Conservation (phyloP, 495 filamentous ascomycete genomes). For the Apiosordaria backusii region DNA sequence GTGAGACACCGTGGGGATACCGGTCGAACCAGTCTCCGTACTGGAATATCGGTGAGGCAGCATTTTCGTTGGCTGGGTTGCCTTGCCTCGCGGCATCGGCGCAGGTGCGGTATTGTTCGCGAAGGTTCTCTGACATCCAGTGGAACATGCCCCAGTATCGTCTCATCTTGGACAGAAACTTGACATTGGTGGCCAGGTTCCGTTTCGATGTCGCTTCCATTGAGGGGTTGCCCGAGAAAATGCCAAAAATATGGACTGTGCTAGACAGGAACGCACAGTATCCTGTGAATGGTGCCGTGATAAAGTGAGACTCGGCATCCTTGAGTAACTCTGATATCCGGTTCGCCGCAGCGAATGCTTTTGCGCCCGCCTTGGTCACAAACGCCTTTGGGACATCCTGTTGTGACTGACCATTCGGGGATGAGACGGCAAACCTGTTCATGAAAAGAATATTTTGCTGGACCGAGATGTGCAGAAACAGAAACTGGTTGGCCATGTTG, state of each 20-base stretch:
- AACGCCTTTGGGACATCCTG: conserved; percentile 78
- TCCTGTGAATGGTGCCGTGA: conserved; percentile 87
- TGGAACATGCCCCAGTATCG: conserved; percentile 98
- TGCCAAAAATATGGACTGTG: conserved; percentile 87
- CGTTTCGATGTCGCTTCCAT: conserved; percentile 76
- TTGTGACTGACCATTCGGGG: conserved; percentile 61
- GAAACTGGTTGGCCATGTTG: conserved; percentile 81
- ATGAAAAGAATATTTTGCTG: conserved; percentile 90
- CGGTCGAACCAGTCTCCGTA: conserved; percentile 98
- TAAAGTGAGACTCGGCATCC: conserved; percentile 71
- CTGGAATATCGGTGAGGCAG: conserved; percentile 73
- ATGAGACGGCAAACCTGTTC: conserved; percentile 79
- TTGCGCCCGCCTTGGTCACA: conserved; percentile 67
- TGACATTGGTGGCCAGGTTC: conserved; percentile 83
- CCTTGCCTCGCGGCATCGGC: conserved; percentile 67
- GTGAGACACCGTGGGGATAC: conserved; percentile 88
- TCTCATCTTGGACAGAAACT: conserved; percentile 91
- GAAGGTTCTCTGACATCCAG: conserved; percentile 89
- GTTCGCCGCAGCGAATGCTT: conserved; percentile 84
- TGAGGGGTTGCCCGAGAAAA: conserved; percentile 72
- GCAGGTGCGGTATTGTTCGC: conserved; percentile 82
- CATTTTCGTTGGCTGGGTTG: conserved; percentile 47
- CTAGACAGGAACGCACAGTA: conserved; percentile 93
- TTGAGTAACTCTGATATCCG: conserved; percentile 80
- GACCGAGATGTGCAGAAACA: conserved; percentile 87